Conservation (phyloP, 768 basidiomycete genomes). For the Pholiota molesta region DNA sequence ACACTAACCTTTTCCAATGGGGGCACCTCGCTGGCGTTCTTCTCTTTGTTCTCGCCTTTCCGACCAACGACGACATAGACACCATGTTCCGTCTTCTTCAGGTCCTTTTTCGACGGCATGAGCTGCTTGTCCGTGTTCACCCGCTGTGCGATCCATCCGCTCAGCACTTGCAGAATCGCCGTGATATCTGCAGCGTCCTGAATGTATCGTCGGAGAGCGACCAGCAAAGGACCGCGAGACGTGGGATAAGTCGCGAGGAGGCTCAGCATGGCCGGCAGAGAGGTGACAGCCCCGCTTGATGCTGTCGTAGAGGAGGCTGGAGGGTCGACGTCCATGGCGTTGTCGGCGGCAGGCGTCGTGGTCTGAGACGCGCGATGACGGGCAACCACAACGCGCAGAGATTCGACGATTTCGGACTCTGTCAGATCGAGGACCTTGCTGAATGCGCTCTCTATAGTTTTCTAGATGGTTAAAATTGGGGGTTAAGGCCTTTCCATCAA, state of each 20-base stretch:
- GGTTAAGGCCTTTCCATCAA: not conserved
- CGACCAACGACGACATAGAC: constrained; percentile 35
- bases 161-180: constrained; percentile 46
- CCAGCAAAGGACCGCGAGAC: constrained; percentile 42
- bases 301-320: not conserved
- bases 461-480: constrained; percentile 25
- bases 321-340: constrained; percentile 28
- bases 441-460: constrained; percentile 54
- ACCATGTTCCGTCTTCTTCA: constrained; percentile 44
- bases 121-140: constrained; percentile 36
- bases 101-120: constrained; percentile 41
- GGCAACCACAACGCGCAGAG: constrained; percentile 47
- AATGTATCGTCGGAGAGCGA: constrained; percentile 53
- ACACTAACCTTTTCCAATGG: constrained; percentile 43
- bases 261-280: constrained; percentile 39
- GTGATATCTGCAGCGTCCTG: constrained; percentile 52
- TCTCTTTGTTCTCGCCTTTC: constrained; percentile 27
- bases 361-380: constrained; percentile 31
- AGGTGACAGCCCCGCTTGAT: constrained; percentile 17
- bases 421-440: constrained; percentile 61
- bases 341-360: constrained; percentile 37
- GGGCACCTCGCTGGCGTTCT: constrained; percentile 34
- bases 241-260: constrained; percentile 41
- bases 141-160: constrained; percentile 50
- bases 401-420: constrained; percentile 63